phyloP scores from a whole-genome alignment of 2,329 filamentous ascomycete species.

The Xylariaceae sp. region DNA sequence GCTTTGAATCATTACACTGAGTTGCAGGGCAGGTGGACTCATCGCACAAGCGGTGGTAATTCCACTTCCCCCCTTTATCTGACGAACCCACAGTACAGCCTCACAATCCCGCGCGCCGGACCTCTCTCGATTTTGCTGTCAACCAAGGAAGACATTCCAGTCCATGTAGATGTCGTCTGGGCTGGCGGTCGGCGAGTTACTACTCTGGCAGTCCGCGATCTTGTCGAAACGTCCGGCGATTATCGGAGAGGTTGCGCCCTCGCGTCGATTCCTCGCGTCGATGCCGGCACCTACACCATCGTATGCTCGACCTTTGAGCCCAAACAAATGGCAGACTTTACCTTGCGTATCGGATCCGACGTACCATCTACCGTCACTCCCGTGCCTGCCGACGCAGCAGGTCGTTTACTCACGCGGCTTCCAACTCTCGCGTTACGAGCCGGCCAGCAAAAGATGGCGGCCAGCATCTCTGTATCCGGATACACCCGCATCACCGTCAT shows the following conservation, averaged over 20 bases:
- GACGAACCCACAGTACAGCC: constrained; percentile 80
- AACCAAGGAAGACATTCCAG: constrained; percentile 60
- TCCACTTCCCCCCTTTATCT: constrained; percentile 69
- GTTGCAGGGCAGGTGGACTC: constrained; percentile 65
- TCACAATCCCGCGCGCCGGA: constrained; percentile 53
- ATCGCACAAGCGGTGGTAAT: constrained; percentile 78
- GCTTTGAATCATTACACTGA: constrained; percentile 55
- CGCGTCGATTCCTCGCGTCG: constrained; percentile 56
- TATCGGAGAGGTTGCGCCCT: constrained; percentile 77
- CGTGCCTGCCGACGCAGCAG: constrained; percentile 69
- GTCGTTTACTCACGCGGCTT: constrained; percentile 60
- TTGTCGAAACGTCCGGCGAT: constrained; percentile 79
- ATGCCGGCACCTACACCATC: constrained; percentile 74
- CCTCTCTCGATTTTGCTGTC: constrained; percentile 70
- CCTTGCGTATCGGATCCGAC: constrained; percentile 66
- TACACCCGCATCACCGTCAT: constrained; percentile 60
- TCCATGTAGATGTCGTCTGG: constrained; percentile 82
- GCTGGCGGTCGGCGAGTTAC: constrained; percentile 67
- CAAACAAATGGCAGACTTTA: constrained; percentile 69
- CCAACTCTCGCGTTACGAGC: constrained; percentile 44
- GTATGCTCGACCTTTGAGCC: constrained; percentile 88
- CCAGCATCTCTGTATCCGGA: constrained; percentile 37
- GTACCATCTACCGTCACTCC: constrained; percentile 50
- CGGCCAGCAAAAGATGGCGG: constrained; percentile 35
- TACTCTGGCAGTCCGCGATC: constrained; percentile 65